Conservation (phyloP, 2,329 filamentous ascomycete genomes). For the Plenodomus biglobosus region DNA sequence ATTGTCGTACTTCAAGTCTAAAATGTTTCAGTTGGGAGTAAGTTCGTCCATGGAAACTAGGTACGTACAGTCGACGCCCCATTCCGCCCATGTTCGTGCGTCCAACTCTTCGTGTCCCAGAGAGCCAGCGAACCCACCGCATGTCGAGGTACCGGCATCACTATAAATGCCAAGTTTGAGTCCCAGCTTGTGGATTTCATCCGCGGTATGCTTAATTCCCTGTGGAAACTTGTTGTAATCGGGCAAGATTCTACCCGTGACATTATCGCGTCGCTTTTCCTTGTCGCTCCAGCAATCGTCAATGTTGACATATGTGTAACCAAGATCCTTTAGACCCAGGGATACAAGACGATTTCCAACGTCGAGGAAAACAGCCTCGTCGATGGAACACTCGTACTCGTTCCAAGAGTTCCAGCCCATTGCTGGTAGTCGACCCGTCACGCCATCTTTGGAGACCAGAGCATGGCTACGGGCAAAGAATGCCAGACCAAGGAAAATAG, state of each 20-base stretch:
- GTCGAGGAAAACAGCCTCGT: conserved; percentile 22
- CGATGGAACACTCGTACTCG: conserved; percentile 24
- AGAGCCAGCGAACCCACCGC: conserved; percentile 59
- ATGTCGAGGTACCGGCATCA: conserved; percentile 54
- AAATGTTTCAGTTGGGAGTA: background rate
- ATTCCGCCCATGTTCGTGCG: conserved; percentile 55
- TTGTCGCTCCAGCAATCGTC: conserved; percentile 61
- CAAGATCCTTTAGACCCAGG: conserved; percentile 23
- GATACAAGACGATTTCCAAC: conserved; percentile 17
- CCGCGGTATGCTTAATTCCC: conserved; percentile 58
- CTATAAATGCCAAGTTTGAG: conserved; percentile 66
- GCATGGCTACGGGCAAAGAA: background rate
- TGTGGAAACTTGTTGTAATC: conserved; percentile 60
- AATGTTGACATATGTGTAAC: conserved; percentile 54
- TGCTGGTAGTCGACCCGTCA: conserved; percentile 19
- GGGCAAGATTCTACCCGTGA: conserved; percentile 38
- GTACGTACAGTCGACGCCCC: conserved; percentile 34
- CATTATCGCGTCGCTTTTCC: conserved; percentile 44
- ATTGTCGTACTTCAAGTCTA: conserved; percentile 39
- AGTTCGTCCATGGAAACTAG: background rate
- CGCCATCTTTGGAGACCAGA: conserved; percentile 13
- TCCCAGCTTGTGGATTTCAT: conserved; percentile 58
- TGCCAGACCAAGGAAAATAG: background rate
- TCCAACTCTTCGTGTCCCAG: conserved; percentile 59
- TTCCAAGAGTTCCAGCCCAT: conserved; percentile 31